Base-by-base conservation (phyloP, 192 early-diverging fungal species). In the Ambispora gerdemannii region DNA sequence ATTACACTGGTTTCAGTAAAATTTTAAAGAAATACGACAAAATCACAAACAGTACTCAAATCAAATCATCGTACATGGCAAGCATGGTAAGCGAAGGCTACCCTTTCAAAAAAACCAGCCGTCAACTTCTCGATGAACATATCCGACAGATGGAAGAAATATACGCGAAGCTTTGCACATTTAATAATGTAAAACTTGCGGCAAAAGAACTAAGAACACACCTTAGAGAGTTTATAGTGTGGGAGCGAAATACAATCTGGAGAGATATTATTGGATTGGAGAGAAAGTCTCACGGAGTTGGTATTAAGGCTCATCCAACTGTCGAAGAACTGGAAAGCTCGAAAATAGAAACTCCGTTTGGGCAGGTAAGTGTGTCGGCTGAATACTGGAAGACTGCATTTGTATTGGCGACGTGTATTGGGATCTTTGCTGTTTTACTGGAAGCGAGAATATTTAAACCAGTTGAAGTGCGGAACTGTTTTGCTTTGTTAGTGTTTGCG, bases 11-110 rank as follows among this genome's bases (percentile, higher is more conserved):
- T 19, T 98, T 96, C 77, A 80, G 83, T 80, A 98, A 98, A 76
- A 94, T 96, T 73, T 77, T 95, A 20, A 98, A 98, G 82, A 98
- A 98, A 82, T 98, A 90, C 73, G 96, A 98, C 79, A 98, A 98
- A 77, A 92, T 98, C 30, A 93, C 91, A 4, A 82, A 86, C 43
- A 84, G 82, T 62, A 83, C 67, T 63, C 82, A 87, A 22, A 80
- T 94, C 50, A 93, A 92, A 70, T 75, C 80, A 22, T 68, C 79
- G 31, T 98, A 92, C 74, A 86, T 94, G 75, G 75, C 75, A 33
- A 74, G 82, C 50, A 74, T 83, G 10, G 89, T 96, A 13, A 80
- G 84, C 15, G 72, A 75, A 3, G 78, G 88, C 0, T 89, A 91
- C 68, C 87, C 91, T 17, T 96, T 93, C 78, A 83, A 83, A 19